These are phyloP conservation scores for Cyclostephanos invisitatus DNA, from an alignment of 108 stramenopile genomes.

Conservation along the genomic window DNA sequence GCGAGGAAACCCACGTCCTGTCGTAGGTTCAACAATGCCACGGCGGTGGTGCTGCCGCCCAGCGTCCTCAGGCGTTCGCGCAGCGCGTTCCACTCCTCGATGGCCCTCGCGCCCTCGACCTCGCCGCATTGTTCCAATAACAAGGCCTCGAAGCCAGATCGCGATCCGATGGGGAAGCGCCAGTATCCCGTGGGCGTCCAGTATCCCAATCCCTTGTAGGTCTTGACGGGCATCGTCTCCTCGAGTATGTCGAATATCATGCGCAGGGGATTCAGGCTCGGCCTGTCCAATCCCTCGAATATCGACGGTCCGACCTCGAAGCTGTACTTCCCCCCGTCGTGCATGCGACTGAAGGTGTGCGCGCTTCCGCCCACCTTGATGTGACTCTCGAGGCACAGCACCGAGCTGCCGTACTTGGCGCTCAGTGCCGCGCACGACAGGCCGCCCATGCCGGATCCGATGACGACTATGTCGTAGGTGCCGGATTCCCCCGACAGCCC, in stretches of 20 bases:
- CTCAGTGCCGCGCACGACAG: constrained; percentile 77
- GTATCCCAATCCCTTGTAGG: constrained; percentile 87
- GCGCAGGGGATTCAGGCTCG: constrained; percentile 82
- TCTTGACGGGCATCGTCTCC: constrained; percentile 88
- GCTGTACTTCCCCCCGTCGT: constrained; percentile 85
- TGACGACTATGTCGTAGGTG: constrained; percentile 88
- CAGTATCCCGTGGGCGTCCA: constrained; percentile 90
- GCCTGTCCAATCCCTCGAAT: constrained; percentile 88
- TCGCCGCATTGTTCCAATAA: constrained; percentile 80
- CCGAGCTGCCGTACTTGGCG: constrained; percentile 83
- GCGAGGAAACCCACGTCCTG: constrained; percentile 90
- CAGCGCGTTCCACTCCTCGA: constrained; percentile 83
- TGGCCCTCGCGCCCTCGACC: constrained; percentile 83
- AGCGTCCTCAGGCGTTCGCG: constrained; percentile 80
- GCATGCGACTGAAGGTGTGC: constrained; percentile 84
- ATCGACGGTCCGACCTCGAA: constrained; percentile 91
- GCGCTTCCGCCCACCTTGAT: constrained; percentile 89
- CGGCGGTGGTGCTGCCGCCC: constrained; percentile 85
- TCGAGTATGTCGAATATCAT: constrained; percentile 90
- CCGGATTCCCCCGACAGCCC: constrained; percentile 80
- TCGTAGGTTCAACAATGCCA: constrained; percentile 79
- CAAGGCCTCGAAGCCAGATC: constrained; percentile 67
- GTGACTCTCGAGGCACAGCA: constrained; percentile 82
- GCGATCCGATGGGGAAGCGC: constrained; percentile 86
- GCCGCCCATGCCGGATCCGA: constrained; percentile 90